A percentile compares a stretch with the other conserved stretches of the same genome.
Conservation (phyloP, 345 rosid genomes). For the Salix viminalis region DNA sequence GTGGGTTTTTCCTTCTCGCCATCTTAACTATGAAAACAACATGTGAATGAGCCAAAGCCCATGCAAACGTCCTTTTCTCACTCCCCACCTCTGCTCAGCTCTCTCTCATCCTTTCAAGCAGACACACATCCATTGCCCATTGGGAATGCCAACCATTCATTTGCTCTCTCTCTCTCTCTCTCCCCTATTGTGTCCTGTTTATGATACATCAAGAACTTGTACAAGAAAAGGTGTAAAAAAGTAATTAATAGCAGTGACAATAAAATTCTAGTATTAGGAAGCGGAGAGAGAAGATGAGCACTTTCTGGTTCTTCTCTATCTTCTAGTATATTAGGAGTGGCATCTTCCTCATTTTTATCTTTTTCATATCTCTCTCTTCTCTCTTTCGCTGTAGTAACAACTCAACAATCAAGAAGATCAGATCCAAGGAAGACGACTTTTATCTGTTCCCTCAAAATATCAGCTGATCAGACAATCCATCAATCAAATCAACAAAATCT, state of each 20-base stretch:
- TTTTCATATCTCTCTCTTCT: constrained; percentile 6
- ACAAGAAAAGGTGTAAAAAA: constrained; percentile 7
- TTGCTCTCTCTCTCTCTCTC: not conserved
- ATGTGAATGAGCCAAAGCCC: constrained; percentile 84
- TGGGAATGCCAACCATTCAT: constrained; percentile 26
- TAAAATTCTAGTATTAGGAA: not conserved
- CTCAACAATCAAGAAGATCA: constrained; percentile 62
- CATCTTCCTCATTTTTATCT: not conserved
- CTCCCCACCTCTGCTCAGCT: constrained; percentile 48
- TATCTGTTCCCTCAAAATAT: constrained; percentile 43
- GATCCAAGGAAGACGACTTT: constrained; percentile 46
- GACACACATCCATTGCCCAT: constrained; percentile 7
- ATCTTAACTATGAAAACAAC: constrained; percentile 77
- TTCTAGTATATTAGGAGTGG: constrained; percentile 18
- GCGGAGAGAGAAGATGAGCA: not conserved
- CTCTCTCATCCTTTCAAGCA: constrained; percentile 24
- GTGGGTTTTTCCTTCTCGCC: not conserved
- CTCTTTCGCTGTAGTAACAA: constrained; percentile 16
- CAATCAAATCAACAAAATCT: constrained; percentile 58
- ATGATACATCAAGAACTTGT: constrained; percentile 13
- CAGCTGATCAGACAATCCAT: constrained; percentile 66
- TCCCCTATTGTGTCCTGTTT: constrained; percentile 11
- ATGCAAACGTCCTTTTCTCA: constrained; percentile 97
- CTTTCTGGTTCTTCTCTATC: constrained; percentile 20
- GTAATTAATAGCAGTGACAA: not conserved